Evolutionary conservation across 2,329 filamentous ascomycete species (phyloP), one percentile per base, ranked within the genome.

Genomic region (Lachnellula hyalina): DNA sequence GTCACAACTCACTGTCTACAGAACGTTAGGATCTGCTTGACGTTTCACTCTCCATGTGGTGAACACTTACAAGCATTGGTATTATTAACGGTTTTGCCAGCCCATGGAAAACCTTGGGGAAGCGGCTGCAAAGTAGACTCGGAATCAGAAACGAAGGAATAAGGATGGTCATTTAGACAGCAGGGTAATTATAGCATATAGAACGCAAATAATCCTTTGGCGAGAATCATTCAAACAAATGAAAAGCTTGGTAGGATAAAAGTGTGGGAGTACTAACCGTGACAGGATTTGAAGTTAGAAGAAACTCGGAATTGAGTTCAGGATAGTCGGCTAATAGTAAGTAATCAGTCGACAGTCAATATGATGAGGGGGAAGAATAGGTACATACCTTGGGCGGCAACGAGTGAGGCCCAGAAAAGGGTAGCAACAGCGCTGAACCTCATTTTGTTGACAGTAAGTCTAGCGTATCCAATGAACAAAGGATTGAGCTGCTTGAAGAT

Each of bases 71-170:
- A 63, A 52, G 71, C 70, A 55, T 74, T 70, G 1, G 68, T 76
- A 14, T 66, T 65, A 15, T 67, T 68, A 32, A 72, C 65, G n/a
- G 72, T 73, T 44, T 70, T 68, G 3, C 62, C 65, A 35, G 77
- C 79, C 81, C 81, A 83, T 4, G 81, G 80, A 48, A 63, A 74
- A 3, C 76, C 77, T 57, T 78, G 72, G 0, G 76, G 75, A 7
- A 76, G 65, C 17, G 77, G 75, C 35, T 61, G 28, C 9, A 32
- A 9, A 32, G 9, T 32, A 41, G 45, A 40, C 17, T 23, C 15
- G 32, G 35, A 23, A 34, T 48, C 11, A 44, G 41, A 19, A 11
- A 44, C 5, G 11, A 12, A 7, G 19, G 11, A 25, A 11, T 44
- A 0, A 14, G 41, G 19, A 12, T 40, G 15, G 4, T 6, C 15